A percentile compares a stretch with the other conserved stretches of the same genome.
Evolutionary conservation across 148 eudicot species (phyloP).

Genomic region (Rhododendron molle): DNA sequence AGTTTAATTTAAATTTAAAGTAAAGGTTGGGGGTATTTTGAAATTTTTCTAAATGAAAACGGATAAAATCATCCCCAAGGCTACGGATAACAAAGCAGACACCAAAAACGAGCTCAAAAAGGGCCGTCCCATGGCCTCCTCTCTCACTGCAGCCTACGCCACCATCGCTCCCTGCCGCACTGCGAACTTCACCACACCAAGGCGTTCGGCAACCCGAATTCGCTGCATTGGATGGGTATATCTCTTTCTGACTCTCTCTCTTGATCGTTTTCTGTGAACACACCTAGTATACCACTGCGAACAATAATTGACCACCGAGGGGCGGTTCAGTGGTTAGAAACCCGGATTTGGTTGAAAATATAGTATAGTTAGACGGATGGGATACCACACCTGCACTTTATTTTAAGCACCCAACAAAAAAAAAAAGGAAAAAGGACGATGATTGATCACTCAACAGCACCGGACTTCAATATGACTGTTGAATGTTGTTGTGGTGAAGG

Average conservation of each 20-base stretch:
- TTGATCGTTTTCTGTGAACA: not conserved
- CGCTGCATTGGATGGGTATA: constrained; percentile 75
- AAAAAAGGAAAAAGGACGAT: not conserved
- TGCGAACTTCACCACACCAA: constrained; percentile 6
- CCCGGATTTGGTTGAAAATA: not conserved
- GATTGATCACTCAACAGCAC: not conserved
- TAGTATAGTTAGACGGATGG: not conserved
- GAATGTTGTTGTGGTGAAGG: constrained; percentile 22
- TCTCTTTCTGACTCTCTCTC: not conserved
- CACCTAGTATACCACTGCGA: not conserved
- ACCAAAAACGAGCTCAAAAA: not conserved
- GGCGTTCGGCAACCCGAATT: constrained; percentile 32
- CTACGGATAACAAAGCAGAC: not conserved
- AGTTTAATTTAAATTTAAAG: too few relatives aligned
- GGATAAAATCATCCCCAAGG: not conserved
- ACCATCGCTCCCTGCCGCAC: constrained; percentile 4
- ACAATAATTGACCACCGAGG: not conserved
- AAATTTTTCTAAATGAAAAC: not conserved
- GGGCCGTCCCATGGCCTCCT: constrained; percentile 18
- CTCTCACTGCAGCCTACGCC: constrained; percentile 14
- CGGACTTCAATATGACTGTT: not conserved
- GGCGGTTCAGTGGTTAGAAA: not conserved
- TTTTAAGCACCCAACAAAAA: not conserved
- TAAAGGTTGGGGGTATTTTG: too few relatives aligned
- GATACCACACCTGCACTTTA: not conserved